Conservation (phyloP, 306 rosid species). For the Trifolium repens region DNA sequence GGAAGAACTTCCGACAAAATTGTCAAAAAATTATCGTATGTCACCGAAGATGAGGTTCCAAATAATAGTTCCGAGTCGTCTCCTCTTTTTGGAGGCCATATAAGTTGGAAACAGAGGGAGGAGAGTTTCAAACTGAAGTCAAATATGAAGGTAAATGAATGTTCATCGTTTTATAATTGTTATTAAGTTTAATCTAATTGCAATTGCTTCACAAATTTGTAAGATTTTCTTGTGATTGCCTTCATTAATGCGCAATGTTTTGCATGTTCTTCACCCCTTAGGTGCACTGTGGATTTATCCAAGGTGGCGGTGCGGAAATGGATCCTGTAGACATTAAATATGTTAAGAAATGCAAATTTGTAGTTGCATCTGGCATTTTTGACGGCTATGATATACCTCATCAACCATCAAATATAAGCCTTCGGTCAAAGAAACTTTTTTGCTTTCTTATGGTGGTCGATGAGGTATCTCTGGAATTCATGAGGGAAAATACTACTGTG, state of each 20-base stretch:
- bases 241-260: constrained; percentile 28
- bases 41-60: constrained; percentile 57
- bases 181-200: constrained; percentile 24
- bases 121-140: constrained; percentile 76
- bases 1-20: constrained; percentile 67
- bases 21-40: constrained; percentile 62
- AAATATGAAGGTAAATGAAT: constrained; percentile 75
- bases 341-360: constrained; percentile 89
- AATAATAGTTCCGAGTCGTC: constrained; percentile 49
- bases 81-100: constrained; percentile 89
- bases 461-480: constrained; percentile 77
- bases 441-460: constrained; percentile 98
- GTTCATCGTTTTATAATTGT: not conserved
- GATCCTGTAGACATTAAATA: constrained; percentile 61
- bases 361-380: constrained; percentile 95
- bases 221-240: constrained; percentile 8
- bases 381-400: constrained; percentile 94
- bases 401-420: constrained; percentile 84
- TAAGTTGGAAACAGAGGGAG: constrained; percentile 82
- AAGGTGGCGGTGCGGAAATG: constrained; percentile 91
- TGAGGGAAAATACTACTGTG: constrained; percentile 76
- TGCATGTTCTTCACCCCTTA: constrained; percentile 41
- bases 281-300: constrained; percentile 96
- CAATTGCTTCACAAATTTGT: constrained; percentile 20
- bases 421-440: constrained; percentile 76